phyloP scores from a whole-genome alignment of 768 basidiomycete genomes.

The Suillus bovinus region DNA sequence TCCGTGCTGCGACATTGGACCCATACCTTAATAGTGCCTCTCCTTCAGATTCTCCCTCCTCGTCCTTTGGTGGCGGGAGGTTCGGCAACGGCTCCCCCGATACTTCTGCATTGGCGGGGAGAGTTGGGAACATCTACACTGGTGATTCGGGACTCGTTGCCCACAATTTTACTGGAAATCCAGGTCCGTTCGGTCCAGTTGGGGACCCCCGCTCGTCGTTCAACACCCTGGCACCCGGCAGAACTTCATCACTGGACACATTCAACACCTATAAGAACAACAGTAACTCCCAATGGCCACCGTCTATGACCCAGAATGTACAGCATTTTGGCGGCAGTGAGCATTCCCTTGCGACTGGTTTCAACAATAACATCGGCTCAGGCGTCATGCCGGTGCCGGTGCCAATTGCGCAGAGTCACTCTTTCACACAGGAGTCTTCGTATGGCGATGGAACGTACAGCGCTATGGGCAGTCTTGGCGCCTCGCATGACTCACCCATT shows the following conservation, averaged over 20 bases:
- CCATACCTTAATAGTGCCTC: slow-evolving; percentile 51
- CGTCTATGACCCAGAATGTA: slow-evolving; percentile 23
- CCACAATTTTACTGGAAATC: slow-evolving; percentile 33
- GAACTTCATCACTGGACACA: slow-evolving; percentile 39
- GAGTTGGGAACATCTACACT: slow-evolving; percentile 38
- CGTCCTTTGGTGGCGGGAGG: slow-evolving; percentile 63
- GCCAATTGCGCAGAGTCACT: slow-evolving; percentile 23
- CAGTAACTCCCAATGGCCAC: slow-evolving; percentile 38
- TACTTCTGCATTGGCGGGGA: slow-evolving; percentile 54
- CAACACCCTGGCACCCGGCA: slow-evolving; percentile 32
- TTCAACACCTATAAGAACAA: slow-evolving; percentile 36
- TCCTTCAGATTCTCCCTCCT: slow-evolving; percentile 69
- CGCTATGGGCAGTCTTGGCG: slow-evolving; percentile 22
- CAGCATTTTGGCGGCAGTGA: slow-evolving; percentile 25
- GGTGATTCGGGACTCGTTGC: slow-evolving; percentile 37
- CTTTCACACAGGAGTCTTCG: slow-evolving; percentile 27
- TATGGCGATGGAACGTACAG: slow-evolving; percentile 25
- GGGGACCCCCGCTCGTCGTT: slow-evolving; percentile 40
- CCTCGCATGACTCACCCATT: slow-evolving; percentile 25
- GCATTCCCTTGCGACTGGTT: slow-evolving; percentile 27
- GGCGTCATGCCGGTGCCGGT: slow-evolving; percentile 19
- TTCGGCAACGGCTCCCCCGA: slow-evolving; percentile 73
- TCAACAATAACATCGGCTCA: slow-evolving; percentile 20
- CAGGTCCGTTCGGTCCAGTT: slow-evolving; percentile 37
- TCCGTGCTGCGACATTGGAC: slow-evolving; percentile 68